Evolutionary conservation across 176 grass and related monocot genomes (phyloP).

Genomic region (Triticum urartu): DNA sequence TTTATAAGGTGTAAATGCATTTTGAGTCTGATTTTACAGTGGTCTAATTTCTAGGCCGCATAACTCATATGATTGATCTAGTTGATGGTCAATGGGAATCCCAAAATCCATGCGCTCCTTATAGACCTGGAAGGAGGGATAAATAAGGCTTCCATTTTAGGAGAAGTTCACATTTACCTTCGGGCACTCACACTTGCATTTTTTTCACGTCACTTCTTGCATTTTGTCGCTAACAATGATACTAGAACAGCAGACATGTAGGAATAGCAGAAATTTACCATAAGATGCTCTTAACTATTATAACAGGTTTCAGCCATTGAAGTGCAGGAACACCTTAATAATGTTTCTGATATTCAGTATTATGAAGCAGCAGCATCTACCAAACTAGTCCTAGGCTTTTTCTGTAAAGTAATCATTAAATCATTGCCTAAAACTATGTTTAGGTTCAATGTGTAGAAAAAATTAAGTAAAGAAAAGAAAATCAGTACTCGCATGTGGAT

Average conservation of each 20-base stretch:
- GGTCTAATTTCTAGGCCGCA: background rate
- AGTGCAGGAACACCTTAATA: background rate
- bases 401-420: background rate
- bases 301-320: background rate
- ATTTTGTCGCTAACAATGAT: background rate
- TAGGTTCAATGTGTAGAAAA: background rate
- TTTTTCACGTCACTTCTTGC: background rate
- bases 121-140: background rate
- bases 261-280: background rate
- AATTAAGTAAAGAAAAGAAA: background rate
- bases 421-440: background rate
- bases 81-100: background rate
- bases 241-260: background rate
- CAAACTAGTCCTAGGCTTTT: background rate
- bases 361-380: background rate
- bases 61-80: background rate
- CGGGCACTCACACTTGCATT: background rate
- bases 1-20: too few species aligned
- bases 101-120: background rate
- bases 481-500: background rate
- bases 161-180: background rate
- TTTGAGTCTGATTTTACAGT: background rate
- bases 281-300: background rate
- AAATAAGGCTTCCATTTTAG: background rate
- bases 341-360: background rate